phyloP scores from a whole-genome alignment of 2,329 filamentous ascomycete genomes.

The Huntiella moniliformis region DNA sequence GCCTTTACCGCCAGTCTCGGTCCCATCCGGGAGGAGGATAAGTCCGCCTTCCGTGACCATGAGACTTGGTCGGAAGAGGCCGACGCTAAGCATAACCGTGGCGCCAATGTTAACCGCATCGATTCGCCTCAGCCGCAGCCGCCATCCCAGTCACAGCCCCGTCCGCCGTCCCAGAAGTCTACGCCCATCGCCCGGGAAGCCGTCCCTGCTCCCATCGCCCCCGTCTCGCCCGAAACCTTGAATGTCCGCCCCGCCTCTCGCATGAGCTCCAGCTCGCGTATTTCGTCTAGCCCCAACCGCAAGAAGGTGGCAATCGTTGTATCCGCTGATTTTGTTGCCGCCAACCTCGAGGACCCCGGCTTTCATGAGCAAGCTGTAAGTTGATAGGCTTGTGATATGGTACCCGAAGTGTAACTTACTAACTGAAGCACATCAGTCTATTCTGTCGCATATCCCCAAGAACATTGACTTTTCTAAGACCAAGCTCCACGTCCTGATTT shows the following conservation, averaged over 20 bases:
- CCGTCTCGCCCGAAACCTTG: neutral
- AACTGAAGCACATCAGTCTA: constrained; percentile 35
- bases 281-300: constrained; percentile 18
- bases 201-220: neutral
- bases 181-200: neutral
- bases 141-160: neutral
- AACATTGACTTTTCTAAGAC: constrained; percentile 53
- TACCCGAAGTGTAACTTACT: neutral
- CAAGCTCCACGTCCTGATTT: constrained; percentile 77
- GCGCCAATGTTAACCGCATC: neutral
- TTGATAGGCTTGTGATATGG: constrained; percentile 12
- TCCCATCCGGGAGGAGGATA: constrained; percentile 69
- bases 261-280: constrained; percentile 6
- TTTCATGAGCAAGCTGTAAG: constrained; percentile 68
- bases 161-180: neutral
- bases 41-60: constrained; percentile 63
- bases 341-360: constrained; percentile 38
- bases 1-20: constrained; percentile 67
- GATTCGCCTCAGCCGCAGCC: neutral
- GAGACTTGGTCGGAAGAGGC: constrained; percentile 86
- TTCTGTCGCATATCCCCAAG: constrained; percentile 73
- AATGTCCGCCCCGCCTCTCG: constrained; percentile 8
- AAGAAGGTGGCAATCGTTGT: constrained; percentile 80
- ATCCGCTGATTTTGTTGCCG: constrained; percentile 51
- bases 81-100: constrained; percentile 40